Evolutionary conservation across 768 basidiomycete species (phyloP).

Genomic region (Termitomyces sp.): DNA sequence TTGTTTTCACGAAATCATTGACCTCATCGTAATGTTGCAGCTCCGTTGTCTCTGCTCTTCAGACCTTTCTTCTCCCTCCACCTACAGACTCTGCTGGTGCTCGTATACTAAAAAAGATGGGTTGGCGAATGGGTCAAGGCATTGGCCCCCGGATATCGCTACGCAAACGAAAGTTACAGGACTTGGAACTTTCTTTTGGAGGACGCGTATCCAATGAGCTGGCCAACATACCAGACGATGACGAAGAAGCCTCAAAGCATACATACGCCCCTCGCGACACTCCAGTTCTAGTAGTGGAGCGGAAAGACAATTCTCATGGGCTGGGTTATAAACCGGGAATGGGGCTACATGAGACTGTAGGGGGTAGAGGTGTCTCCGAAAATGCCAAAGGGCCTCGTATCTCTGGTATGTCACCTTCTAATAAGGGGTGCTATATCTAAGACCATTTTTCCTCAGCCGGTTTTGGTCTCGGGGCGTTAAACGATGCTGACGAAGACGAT

Average conservation of each 20-base stretch:
- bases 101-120: constrained; percentile 89
- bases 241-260: constrained; percentile 85
- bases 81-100: constrained; percentile 81
- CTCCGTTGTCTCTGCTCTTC: constrained; percentile 58
- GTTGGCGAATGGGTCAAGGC: constrained; percentile 91
- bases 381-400: constrained; percentile 46
- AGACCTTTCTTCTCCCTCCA: constrained; percentile 65
- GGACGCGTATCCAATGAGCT: constrained; percentile 25
- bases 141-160: constrained; percentile 87
- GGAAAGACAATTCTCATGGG: constrained; percentile 79
- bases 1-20: not conserved
- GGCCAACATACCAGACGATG: constrained; percentile 47
- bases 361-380: constrained; percentile 23
- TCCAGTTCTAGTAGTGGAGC: constrained; percentile 51
- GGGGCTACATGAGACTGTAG: constrained; percentile 58
- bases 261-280: constrained; percentile 83
- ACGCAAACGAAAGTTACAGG: constrained; percentile 69
- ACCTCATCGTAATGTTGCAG: constrained; percentile 29
- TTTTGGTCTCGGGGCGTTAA: constrained; percentile 85
- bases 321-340: constrained; percentile 74
- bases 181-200: constrained; percentile 41
- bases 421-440: not conserved
- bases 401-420: constrained; percentile 37
- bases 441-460: constrained; percentile 50
- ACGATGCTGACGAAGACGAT: constrained; percentile 94